Percentiles rank a stretch among this genome's conserved stretches.
Conservation (phyloP, 257 asterid species). For the Rehmannia glutinosa region DNA sequence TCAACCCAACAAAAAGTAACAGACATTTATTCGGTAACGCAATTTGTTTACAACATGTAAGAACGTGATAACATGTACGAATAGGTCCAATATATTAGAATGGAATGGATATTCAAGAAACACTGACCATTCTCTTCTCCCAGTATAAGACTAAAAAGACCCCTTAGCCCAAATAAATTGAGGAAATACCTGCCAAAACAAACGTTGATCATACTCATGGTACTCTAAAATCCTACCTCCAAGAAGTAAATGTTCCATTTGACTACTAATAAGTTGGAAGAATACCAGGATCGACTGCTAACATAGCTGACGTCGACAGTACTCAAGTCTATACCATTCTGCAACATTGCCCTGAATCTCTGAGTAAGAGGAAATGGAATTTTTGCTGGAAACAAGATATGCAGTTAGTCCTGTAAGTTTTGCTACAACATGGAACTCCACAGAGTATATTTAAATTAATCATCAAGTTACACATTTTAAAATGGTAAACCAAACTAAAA, state of each 20-base stretch:
- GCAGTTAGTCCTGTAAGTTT: slow-evolving; percentile 16
- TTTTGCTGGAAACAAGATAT: slow-evolving; percentile 62
- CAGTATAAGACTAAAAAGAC: slow-evolving; percentile 85
- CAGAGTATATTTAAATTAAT: too few species aligned
- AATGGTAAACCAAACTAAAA: too few species aligned
- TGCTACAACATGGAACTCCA: background rate
- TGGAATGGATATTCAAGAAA: too few species aligned
- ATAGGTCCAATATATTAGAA: too few species aligned
- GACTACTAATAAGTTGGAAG: slow-evolving; percentile 11
- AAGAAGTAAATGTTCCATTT: slow-evolving; percentile 8
- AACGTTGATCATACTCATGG: too few species aligned
- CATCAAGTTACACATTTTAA: too few species aligned
- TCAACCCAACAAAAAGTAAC: background rate
- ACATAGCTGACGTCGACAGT: slow-evolving; percentile 96
- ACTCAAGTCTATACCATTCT: slow-evolving; percentile 92
- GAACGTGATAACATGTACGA: too few species aligned
- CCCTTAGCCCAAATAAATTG: slow-evolving; percentile 87
- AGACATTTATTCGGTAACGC: background rate
- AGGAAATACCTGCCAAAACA: slow-evolving; percentile 74
- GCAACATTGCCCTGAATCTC: slow-evolving; percentile 93
- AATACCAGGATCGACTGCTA: slow-evolving; percentile 94
- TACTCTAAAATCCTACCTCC: too few species aligned
- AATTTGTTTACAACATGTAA: too few species aligned
- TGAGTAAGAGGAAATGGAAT: slow-evolving; percentile 93
- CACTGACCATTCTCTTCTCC: slow-evolving; percentile 92